A percentile compares a stretch with the other conserved stretches of the same genome.
These are phyloP conservation scores for Prunus mira DNA, from an alignment of 306 rosid species.

Conservation along the genomic window DNA sequence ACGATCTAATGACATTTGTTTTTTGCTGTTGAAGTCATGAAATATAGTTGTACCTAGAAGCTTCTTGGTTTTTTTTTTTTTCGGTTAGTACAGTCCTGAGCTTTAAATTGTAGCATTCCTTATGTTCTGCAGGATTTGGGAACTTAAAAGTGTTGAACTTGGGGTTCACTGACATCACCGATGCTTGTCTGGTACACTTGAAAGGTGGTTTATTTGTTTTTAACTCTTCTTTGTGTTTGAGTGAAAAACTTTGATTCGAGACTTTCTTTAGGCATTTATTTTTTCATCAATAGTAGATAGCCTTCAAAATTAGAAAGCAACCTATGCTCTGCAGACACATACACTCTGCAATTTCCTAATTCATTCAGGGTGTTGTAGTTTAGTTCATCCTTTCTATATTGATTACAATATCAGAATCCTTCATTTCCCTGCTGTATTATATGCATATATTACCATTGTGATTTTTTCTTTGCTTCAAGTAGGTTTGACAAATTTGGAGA, in stretches of 20 bases:
- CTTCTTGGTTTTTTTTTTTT: neutral
- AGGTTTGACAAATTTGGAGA: slow-evolving; percentile 80
- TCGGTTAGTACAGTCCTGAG: neutral
- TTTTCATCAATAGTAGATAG: slow-evolving; percentile 6
- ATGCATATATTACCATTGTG: neutral
- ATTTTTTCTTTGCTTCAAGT: slow-evolving; percentile 19
- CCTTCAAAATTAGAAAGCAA: neutral
- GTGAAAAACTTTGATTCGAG: neutral
- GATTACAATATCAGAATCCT: neutral
- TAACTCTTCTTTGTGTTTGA: neutral
- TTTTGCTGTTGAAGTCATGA: neutral
- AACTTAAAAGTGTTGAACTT: slow-evolving; percentile 73
- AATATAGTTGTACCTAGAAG: slow-evolving; percentile 12
- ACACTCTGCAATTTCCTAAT: neutral
- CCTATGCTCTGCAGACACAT: neutral
- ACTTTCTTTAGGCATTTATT: neutral
- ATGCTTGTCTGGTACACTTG: slow-evolving; percentile 71
- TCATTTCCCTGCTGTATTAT: neutral
- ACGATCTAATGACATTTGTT: slow-evolving; percentile 1
- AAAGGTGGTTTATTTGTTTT: slow-evolving; percentile 53
- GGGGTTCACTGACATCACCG: slow-evolving; percentile 68
- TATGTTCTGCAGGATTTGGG: slow-evolving; percentile 55
- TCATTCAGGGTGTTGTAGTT: neutral
- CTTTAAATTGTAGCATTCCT: slow-evolving; percentile 5
- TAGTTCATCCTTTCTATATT: neutral